Percentiles rank a stretch among this genome's conserved stretches.
Conservation (phyloP, 306 rosid species). For the Canavalia gladiata region DNA sequence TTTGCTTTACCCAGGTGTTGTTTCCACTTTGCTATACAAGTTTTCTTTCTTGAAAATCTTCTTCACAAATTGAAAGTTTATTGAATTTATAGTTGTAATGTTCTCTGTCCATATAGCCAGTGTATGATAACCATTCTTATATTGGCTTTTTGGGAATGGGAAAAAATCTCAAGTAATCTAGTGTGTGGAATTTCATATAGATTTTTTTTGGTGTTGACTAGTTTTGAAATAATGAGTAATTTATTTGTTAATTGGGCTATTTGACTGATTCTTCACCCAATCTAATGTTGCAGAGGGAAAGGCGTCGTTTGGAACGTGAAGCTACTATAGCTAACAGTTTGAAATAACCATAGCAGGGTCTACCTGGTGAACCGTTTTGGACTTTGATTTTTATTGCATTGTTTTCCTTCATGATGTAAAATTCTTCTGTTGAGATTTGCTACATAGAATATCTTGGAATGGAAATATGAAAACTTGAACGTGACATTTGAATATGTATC, state of each 20-base stretch:
- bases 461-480: conserved; percentile 31
- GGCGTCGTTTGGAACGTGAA: conserved; percentile 53
- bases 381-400: conserved; percentile 3
- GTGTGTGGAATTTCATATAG: not conserved
- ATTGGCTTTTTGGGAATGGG: conserved; percentile 6
- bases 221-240: conserved; percentile 19
- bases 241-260: conserved; percentile 28
- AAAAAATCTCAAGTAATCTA: conserved; percentile 18
- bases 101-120: conserved; percentile 7
- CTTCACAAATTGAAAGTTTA: conserved; percentile 7
- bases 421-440: not conserved
- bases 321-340: conserved; percentile 25
- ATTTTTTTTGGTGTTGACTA: conserved; percentile 37
- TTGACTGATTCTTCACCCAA: conserved; percentile 12
- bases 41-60: not conserved
- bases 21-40: not conserved
- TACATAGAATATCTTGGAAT: not conserved
- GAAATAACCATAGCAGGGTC: conserved; percentile 26
- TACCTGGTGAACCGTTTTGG: not conserved
- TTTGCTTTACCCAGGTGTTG: conserved; percentile 24
- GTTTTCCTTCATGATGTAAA: conserved; percentile 39
- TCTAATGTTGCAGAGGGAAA: conserved; percentile 69
- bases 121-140: conserved; percentile 24
- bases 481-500: not conserved
- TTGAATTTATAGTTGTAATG: conserved; percentile 30